Conservation (phyloP, 2,329 filamentous ascomycete species). For the Neocucurbitaria cava region DNA sequence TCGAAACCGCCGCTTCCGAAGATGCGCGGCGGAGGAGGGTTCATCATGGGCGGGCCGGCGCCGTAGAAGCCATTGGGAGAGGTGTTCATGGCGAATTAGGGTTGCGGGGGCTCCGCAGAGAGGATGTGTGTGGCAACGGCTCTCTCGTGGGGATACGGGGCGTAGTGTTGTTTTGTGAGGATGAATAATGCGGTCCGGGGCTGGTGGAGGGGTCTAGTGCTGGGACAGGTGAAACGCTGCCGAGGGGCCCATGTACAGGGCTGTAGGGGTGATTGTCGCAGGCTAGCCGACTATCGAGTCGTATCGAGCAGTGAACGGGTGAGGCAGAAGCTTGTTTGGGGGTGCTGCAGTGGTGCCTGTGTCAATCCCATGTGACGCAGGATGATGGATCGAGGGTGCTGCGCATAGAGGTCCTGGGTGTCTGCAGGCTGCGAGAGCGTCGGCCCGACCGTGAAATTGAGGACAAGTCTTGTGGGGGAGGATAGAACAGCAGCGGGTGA, state of each 20-base stretch:
- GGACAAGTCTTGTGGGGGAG: background rate
- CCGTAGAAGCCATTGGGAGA: slow-evolving; percentile 43
- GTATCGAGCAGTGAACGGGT: slow-evolving; percentile 13
- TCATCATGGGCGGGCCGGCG: slow-evolving; percentile 45
- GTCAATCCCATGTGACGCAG: background rate
- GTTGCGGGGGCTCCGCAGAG: background rate
- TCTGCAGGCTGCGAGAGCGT: background rate
- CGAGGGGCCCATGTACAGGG: slow-evolving; percentile 29
- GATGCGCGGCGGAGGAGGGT: slow-evolving; percentile 49
- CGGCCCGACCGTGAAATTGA: background rate
- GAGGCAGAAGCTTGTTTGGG: slow-evolving; percentile 35
- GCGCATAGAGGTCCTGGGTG: background rate
- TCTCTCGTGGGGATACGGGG: slow-evolving; percentile 19
- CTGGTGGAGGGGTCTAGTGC: slow-evolving; percentile 21
- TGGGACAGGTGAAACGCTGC: slow-evolving; percentile 41
- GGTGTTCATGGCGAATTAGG: slow-evolving; percentile 38
- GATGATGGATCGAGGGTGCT: slow-evolving; percentile 4
- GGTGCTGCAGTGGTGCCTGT: slow-evolving; percentile 14
- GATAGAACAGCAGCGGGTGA: background rate
- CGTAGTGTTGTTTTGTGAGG: slow-evolving; percentile 32
- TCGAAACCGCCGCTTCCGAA: slow-evolving; percentile 48
- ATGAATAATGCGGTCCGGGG: slow-evolving; percentile 12
- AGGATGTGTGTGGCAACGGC: slow-evolving; percentile 10
- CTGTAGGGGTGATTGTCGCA: slow-evolving; percentile 34
- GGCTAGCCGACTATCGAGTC: slow-evolving; percentile 31